Evolutionary conservation across 345 rosid species (phyloP).

Genomic region (Rubroshorea leprosula): DNA sequence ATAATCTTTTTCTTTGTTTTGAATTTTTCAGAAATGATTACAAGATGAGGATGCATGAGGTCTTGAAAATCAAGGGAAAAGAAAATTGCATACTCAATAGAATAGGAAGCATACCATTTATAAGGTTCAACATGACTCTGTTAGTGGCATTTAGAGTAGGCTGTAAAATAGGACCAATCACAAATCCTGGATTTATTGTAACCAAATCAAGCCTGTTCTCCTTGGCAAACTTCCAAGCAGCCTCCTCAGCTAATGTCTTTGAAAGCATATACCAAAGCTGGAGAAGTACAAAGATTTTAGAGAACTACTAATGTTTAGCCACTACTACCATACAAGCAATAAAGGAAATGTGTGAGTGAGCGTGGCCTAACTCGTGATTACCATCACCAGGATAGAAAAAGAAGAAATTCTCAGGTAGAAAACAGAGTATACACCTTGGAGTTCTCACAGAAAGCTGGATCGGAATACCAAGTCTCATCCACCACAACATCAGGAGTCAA

Average conservation of each 20-base stretch:
- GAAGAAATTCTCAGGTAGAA: too few relatives aligned
- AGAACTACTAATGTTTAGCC: background rate
- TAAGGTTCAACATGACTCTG: background rate
- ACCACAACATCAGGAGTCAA: too few relatives aligned
- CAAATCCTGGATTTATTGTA: background rate
- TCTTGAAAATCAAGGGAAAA: too few relatives aligned
- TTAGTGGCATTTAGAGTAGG: background rate
- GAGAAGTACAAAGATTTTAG: background rate
- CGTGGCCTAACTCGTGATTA: too few relatives aligned
- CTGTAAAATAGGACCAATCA: background rate
- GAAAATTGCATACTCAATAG: too few relatives aligned
- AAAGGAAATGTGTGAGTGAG: too few relatives aligned
- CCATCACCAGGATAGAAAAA: too few relatives aligned
- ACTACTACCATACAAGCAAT: background rate
- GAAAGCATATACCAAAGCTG: background rate
- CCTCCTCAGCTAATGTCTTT: background rate
- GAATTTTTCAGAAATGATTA: too few relatives aligned
- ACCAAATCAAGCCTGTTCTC: background rate
- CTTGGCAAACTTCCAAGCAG: background rate
- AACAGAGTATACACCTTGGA: background rate
- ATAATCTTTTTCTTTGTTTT: too few relatives aligned
- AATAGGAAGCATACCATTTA: constrained; percentile 16
- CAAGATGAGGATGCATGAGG: too few relatives aligned
- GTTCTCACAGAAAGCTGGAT: background rate
- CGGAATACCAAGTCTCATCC: background rate